Base-by-base conservation (phyloP, 163 green algal species). In the Volvox carteri region DNA sequence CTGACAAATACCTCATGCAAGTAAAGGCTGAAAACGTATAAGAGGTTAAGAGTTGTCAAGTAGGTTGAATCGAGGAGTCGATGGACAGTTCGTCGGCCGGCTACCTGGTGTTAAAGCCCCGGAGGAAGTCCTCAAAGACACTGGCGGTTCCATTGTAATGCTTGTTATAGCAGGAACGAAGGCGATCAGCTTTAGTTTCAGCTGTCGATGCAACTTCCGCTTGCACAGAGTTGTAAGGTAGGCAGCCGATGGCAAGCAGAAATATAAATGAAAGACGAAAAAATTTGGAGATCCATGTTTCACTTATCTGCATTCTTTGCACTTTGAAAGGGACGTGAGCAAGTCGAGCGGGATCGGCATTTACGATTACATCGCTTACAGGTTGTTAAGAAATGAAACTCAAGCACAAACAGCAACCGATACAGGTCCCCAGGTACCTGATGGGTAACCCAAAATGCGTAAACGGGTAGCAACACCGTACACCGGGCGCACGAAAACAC, bases 111-210 rank as follows among this genome's bases (percentile, higher is more conserved):
- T 83, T 75, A 41, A 62, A 84, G 16, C 84, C 84, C 9, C 52
- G n/a, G 11, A 89, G n/a, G 41, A 89, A 89, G 39, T 89, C 84
- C 23, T 89, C 84, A 41, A 89, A 89, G 2, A 28, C 9, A 14
- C 42, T 39, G 4, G 84, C 16, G 1, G 70, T 84, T 4, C 42
- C 52, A 65, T 89, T 84, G 11, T 89, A 89, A 35, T 84, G 39
- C 18, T 62, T 65, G 28, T 89, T 89, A n/a, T 77, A 89, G n/a
- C 84, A 89, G 37, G 42, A 12, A 35, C 42, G 81, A 25, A 88
- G 67, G 19, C 42, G 35, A 4, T 21, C 67, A 0, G 30, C 80
- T 21, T 30, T 78, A 6, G 18, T 44, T 1, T 41, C 44, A 78
- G 80, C 62, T 78, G 80, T 78, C 65, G 46, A 8, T 5, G 28